phyloP scores from a whole-genome alignment of 2,329 filamentous ascomycete species.

The Beauveria caledonica region DNA sequence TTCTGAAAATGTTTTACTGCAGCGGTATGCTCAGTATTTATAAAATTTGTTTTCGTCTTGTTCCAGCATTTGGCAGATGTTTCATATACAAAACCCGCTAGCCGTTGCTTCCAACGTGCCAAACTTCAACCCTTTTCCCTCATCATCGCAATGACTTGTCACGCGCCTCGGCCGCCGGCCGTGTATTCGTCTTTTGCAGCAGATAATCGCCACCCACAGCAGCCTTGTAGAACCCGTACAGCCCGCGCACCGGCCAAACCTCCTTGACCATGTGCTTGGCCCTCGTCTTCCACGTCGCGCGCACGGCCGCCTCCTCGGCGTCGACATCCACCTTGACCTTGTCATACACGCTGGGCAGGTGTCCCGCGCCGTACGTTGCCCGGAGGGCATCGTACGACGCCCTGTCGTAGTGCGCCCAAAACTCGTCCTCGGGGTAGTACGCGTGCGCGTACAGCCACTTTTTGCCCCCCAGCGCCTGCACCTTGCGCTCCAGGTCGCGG shows the following conservation, averaged over 20 bases:
- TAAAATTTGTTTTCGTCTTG: too few relatives aligned
- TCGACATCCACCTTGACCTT: constrained; percentile 50
- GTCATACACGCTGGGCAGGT: constrained; percentile 57
- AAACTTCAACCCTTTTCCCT: background rate
- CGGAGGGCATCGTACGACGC: constrained; percentile 51
- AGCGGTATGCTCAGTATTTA: too few relatives aligned
- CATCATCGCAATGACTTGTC: background rate
- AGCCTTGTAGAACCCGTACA: constrained; percentile 39
- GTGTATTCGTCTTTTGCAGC: constrained; percentile 25
- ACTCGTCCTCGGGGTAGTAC: constrained; percentile 56
- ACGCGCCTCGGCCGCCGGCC: background rate
- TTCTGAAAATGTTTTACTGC: rapidly evolving
- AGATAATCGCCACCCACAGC: constrained; percentile 38
- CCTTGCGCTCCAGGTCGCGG: constrained; percentile 49
- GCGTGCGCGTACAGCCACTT: constrained; percentile 66
- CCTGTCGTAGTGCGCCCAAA: constrained; percentile 57
- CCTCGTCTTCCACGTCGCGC: constrained; percentile 20
- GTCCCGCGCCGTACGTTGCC: constrained; percentile 47
- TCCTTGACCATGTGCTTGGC: constrained; percentile 24
- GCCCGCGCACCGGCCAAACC: constrained; percentile 35
- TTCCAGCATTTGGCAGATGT: too few relatives aligned
- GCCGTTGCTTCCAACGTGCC: background rate
- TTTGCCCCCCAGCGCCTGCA: constrained; percentile 52
- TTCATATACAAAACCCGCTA: too few relatives aligned
- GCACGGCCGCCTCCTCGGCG: constrained; percentile 22